phyloP scores from a whole-genome alignment of 148 eudicot genomes.

The Heliamphora exappendiculata region DNA sequence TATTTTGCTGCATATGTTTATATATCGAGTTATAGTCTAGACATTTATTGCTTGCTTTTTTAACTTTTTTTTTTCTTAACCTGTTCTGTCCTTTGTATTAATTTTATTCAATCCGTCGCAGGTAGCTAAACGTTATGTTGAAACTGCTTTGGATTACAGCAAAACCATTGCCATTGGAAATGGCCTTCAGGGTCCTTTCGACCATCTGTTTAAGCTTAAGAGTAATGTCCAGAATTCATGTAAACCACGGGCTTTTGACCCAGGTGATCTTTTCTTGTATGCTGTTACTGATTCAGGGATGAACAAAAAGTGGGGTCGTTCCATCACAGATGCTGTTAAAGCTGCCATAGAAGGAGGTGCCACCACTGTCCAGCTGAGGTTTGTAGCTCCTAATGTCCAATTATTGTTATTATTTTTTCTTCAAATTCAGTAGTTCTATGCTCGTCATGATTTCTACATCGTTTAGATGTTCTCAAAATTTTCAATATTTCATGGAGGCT shows the following conservation, averaged over 20 bases:
- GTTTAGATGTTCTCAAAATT: background rate
- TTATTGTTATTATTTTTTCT: background rate
- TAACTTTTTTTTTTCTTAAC: background rate
- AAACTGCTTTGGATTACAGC: constrained; percentile 68
- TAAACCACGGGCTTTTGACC: constrained; percentile 38
- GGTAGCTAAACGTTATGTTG: constrained; percentile 82
- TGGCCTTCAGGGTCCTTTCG: constrained; percentile 85
- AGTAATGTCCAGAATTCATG: constrained; percentile 20
- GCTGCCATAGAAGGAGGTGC: constrained; percentile 93
- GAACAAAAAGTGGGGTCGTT: constrained; percentile 83
- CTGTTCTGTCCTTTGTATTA: background rate
- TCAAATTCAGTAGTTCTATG: background rate
- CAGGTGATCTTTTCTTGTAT: constrained; percentile 63
- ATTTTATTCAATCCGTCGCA: constrained; percentile 17
- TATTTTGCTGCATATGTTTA: background rate
- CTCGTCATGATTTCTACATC: background rate
- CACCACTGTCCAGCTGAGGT: constrained; percentile 88
- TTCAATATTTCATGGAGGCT: background rate
- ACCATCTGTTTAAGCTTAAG: constrained; percentile 73
- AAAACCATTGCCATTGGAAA: constrained; percentile 66
- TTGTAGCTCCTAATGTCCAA: constrained; percentile 2
- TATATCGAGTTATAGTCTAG: background rate
- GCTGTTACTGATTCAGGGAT: constrained; percentile 98
- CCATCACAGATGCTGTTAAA: constrained; percentile 70
- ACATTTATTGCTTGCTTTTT: background rate